These are phyloP conservation scores for Ganoderma lucidum DNA, from an alignment of 1,284 basidiomycete genomes.

Conservation along the genomic window DNA sequence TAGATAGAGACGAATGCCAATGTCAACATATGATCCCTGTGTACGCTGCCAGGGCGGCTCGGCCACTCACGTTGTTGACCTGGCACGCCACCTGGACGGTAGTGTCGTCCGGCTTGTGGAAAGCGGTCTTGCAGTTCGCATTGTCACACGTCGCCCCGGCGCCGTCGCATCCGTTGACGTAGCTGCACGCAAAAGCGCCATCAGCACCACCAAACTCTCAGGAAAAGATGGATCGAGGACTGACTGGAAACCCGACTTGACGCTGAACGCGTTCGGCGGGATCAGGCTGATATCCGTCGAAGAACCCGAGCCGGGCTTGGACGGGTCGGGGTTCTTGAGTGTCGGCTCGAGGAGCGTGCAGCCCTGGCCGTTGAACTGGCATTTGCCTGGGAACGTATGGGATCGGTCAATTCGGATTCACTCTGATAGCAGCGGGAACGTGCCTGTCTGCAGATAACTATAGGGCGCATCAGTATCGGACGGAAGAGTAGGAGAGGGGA, in stretches of 20 bases:
- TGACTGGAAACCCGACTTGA: constrained; percentile 38
- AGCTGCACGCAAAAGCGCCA: constrained; percentile 22
- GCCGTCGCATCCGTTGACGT: constrained; percentile 43
- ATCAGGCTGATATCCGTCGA: constrained; percentile 55
- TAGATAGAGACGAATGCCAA: too few species aligned
- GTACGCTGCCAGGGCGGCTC: too few species aligned
- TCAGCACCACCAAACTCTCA: too few species aligned
- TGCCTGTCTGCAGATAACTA: constrained; percentile 44
- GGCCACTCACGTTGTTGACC: constrained; percentile 33
- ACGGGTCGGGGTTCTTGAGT: constrained; percentile 46
- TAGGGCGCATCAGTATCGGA: neutral
- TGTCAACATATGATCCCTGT: too few species aligned
- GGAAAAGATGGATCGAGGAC: neutral
- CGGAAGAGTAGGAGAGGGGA: neutral
- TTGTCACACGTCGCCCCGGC: constrained; percentile 35
- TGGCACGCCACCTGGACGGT: constrained; percentile 50
- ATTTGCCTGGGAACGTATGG: constrained; percentile 36
- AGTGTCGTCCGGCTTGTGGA: constrained; percentile 49
- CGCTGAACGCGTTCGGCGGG: constrained; percentile 45
- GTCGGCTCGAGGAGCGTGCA: constrained; percentile 54
- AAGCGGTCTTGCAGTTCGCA: constrained; percentile 45
- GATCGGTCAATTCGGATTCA: neutral
- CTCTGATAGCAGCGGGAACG: neutral
- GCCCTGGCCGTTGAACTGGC: constrained; percentile 51
- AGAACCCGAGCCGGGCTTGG: constrained; percentile 49